A percentile compares a stretch with the other conserved stretches of the same genome.
phyloP scores from a whole-genome alignment of 768 basidiomycete species.

The Stropharia rugosoannulata region DNA sequence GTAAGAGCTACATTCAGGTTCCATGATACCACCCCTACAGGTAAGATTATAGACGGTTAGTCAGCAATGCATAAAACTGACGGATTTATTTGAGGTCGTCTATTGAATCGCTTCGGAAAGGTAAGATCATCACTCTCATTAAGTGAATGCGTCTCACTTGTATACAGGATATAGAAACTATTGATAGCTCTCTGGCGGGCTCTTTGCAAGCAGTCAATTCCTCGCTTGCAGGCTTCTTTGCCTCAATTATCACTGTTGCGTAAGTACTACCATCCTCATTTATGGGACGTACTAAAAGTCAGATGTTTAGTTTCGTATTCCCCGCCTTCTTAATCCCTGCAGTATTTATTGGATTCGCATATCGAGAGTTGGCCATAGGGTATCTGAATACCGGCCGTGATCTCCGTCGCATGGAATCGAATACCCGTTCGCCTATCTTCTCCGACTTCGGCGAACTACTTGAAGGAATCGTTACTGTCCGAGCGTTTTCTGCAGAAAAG shows the following conservation, averaged over 20 bases:
- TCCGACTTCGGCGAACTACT: conserved; percentile 81
- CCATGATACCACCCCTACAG: conserved; percentile 82
- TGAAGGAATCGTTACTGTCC: conserved; percentile 89
- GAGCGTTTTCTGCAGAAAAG: conserved; percentile 84
- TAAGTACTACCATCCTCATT: conserved; percentile 29
- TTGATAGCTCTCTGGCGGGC: conserved; percentile 69
- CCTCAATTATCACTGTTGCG: conserved; percentile 72
- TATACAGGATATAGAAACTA: conserved; percentile 75
- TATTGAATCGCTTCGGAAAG: conserved; percentile 86
- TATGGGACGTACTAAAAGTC: neutral
- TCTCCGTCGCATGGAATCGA: conserved; percentile 88
- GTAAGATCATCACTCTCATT: neutral
- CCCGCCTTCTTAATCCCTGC: conserved; percentile 85
- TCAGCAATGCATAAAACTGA: neutral
- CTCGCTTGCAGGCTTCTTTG: conserved; percentile 74
- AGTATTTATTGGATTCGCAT: conserved; percentile 66
- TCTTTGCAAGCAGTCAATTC: conserved; percentile 77
- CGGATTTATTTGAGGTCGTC: conserved; percentile 50
- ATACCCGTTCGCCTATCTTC: conserved; percentile 81
- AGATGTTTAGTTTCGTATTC: conserved; percentile 57
- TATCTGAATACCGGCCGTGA: conserved; percentile 83
- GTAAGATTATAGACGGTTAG: conserved; percentile 25
- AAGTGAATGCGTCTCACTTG: neutral
- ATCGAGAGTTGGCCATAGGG: conserved; percentile 66
- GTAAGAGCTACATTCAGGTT: conserved; percentile 84